Conservation (phyloP, 192 early-diverging fungal species). For the Entophlyctis luteolus region DNA sequence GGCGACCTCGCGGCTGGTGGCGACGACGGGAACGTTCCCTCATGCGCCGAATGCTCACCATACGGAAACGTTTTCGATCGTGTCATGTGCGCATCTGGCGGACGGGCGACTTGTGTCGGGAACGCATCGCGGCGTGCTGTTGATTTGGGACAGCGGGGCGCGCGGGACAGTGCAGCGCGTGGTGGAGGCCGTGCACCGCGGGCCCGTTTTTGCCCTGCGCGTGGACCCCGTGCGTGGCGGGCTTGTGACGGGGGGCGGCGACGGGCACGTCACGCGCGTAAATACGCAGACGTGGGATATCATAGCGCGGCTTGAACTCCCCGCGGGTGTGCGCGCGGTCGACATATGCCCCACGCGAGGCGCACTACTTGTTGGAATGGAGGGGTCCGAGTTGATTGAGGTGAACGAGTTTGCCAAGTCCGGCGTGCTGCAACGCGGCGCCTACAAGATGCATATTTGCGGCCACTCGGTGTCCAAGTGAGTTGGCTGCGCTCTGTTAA, state of each 20-base stretch:
- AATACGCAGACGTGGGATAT: constrained; percentile 13
- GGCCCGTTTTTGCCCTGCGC: constrained; percentile 23
- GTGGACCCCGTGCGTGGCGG: no score
- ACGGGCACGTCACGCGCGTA: constrained; percentile 4
- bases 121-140: constrained; percentile 14
- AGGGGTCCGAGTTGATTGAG: constrained; percentile 14
- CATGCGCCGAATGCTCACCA: no score
- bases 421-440: background rate
- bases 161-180: no score
- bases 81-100: constrained; percentile 22
- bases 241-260: constrained; percentile 20
- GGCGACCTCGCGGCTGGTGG: background rate
- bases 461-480: constrained; percentile 6
- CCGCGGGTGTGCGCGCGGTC: no score
- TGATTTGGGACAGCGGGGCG: constrained; percentile 28
- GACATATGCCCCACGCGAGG: no score
- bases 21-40: constrained; percentile 13
- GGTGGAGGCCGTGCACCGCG: constrained; percentile 16
- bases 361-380: constrained; percentile 11
- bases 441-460: background rate
- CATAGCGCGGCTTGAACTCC: no score
- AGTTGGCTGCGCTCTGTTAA: background rate
- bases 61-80: constrained; percentile 18
- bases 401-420: constrained; percentile 8
- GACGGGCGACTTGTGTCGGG: constrained; percentile 7